phyloP scores from a whole-genome alignment of 2,329 filamentous ascomycete genomes.

The Fusarium dlaminii region DNA sequence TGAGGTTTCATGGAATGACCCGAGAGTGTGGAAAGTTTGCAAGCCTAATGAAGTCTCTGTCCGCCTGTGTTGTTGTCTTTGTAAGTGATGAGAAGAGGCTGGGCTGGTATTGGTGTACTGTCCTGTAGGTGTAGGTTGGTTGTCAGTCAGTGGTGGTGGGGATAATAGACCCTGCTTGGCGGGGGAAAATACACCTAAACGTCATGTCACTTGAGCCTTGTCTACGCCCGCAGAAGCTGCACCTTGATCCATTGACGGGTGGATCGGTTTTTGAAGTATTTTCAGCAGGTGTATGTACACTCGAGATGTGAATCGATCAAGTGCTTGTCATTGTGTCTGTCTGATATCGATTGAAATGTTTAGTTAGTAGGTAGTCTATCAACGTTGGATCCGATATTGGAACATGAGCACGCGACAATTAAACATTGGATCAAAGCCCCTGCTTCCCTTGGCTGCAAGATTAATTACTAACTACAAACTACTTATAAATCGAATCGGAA shows the following conservation, averaged over 20 bases:
- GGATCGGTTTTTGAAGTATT: slow-evolving; percentile 8
- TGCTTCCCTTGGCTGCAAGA: slow-evolving; percentile 1
- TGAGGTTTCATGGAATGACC: slow-evolving; percentile 25
- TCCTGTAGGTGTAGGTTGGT: not conserved
- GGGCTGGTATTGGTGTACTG: not conserved
- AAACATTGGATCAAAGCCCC: slow-evolving; percentile 12
- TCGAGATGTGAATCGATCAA: not conserved
- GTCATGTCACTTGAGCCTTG: slow-evolving; percentile 27
- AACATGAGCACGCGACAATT: slow-evolving; percentile 34
- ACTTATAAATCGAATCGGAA: slow-evolving; percentile 11
- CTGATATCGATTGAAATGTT: not conserved
- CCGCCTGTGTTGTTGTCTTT: not conserved
- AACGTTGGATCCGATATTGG: slow-evolving; percentile 3
- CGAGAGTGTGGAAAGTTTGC: slow-evolving; percentile 28
- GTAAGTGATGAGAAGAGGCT: slow-evolving; percentile 1
- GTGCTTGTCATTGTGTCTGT: not conserved
- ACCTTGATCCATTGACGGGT: slow-evolving; percentile 33
- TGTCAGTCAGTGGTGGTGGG: slow-evolving; percentile 4
- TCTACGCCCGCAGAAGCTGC: slow-evolving; percentile 41
- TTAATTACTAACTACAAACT: not conserved
- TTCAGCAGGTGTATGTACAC: not conserved
- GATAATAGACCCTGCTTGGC: slow-evolving; percentile 23
- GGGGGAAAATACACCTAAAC: slow-evolving; percentile 8
- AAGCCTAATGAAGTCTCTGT: not conserved
- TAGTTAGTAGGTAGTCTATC: not conserved